Conservation (phyloP, 2,329 filamentous ascomycete species). For the Chrysosporium queenslandicum region DNA sequence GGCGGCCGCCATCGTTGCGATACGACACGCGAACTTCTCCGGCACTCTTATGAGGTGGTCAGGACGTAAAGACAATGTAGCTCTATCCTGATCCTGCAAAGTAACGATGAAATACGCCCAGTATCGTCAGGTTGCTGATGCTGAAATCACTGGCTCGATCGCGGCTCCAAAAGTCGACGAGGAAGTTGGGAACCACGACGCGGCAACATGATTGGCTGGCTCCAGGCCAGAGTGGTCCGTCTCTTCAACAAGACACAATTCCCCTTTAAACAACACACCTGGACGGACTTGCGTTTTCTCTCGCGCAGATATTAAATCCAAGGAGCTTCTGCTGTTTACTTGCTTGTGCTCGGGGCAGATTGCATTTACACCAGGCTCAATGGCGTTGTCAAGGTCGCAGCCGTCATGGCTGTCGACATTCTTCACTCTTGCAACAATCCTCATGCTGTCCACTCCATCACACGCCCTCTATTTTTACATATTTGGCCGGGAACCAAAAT, state of each 20-base stretch:
- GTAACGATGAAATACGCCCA: neutral
- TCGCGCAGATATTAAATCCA: neutral
- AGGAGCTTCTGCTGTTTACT: neutral
- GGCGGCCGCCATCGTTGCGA: constrained; percentile 44
- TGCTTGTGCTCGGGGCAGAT: neutral
- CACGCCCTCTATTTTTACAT: constrained; percentile 94
- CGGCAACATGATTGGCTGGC: constrained; percentile 5
- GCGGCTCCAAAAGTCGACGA: neutral
- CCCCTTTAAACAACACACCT: constrained; percentile 2
- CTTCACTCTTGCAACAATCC: constrained; percentile 55
- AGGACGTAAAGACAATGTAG: neutral
- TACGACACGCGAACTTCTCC: no score
- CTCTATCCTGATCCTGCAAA: neutral
- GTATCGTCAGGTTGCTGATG: neutral
- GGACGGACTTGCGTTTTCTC: neutral
- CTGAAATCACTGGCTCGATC: neutral
- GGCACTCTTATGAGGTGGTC: neutral
- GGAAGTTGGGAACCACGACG: neutral
- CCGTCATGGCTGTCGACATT: constrained; percentile 34
- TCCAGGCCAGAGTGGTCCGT: constrained; percentile 5
- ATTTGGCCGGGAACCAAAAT: constrained; percentile 75
- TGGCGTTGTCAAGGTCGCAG: constrained; percentile 30
- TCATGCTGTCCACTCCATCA: constrained; percentile 51
- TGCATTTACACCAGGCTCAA: constrained; percentile 17
- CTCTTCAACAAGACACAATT: constrained; percentile 5